Percentiles rank a stretch among this genome's conserved stretches.
These are phyloP conservation scores for Cystobasidiaceae sp. DNA, from an alignment of 1,284 basidiomycete genomes.

Conservation along the genomic window DNA sequence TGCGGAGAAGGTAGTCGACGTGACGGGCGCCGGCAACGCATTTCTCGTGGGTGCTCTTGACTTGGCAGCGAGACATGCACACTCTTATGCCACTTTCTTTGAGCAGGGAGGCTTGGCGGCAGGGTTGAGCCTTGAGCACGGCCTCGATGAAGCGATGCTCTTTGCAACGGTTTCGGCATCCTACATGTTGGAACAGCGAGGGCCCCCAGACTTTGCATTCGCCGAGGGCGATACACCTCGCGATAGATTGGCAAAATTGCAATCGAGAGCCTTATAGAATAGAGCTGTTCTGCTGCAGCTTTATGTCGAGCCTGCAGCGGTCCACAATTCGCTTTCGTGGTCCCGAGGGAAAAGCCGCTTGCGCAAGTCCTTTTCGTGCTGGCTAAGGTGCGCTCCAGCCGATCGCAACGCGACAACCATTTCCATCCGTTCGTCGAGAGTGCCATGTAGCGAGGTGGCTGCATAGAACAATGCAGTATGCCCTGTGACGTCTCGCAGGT, in stretches of 20 bases:
- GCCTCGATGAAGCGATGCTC: background rate
- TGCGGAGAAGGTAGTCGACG: background rate
- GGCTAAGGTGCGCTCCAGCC: slow-evolving; percentile 67
- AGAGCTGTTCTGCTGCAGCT: background rate
- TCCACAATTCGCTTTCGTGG: background rate
- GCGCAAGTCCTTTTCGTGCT: slow-evolving; percentile 58
- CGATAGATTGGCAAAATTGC: background rate
- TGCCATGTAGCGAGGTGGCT: slow-evolving; percentile 53
- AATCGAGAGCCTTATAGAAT: no score
- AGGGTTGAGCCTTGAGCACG: background rate
- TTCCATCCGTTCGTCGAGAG: slow-evolving; percentile 59
- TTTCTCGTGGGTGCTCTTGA: background rate
- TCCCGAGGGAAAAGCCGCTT: slow-evolving; percentile 40
- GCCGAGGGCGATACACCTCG: background rate
- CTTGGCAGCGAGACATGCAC: background rate
- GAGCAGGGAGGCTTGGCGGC: background rate
- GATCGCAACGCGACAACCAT: slow-evolving; percentile 64
- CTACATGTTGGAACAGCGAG: background rate
- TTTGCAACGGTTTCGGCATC: background rate
- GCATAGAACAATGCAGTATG: slow-evolving; percentile 60
- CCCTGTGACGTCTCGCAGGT: slow-evolving; percentile 67
- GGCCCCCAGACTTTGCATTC: background rate
- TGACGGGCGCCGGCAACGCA: background rate
- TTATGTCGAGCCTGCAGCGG: background rate
- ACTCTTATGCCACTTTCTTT: no score